Conservation (phyloP, 352 stramenopile genomes). For the Globisporangium mamillatum region DNA sequence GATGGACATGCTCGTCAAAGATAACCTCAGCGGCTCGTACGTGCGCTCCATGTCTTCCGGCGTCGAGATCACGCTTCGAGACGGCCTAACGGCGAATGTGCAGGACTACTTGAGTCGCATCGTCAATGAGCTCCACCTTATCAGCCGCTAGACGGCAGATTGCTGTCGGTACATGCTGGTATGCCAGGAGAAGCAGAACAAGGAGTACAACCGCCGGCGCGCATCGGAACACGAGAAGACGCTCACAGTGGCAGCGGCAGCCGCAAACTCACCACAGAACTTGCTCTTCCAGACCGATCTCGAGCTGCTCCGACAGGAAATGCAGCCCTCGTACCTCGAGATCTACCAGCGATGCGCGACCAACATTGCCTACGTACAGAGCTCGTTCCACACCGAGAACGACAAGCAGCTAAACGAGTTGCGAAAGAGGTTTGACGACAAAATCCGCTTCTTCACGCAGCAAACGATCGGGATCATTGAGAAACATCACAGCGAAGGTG, state of each 20-base stretch:
- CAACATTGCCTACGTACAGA: constrained; percentile 36
- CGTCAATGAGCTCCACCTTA: constrained; percentile 49
- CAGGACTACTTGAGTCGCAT: constrained; percentile 50
- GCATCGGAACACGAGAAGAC: not conserved
- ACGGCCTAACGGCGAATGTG: constrained; percentile 31
- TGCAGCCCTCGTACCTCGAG: constrained; percentile 21
- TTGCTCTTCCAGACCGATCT: constrained; percentile 34
- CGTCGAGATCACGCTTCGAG: constrained; percentile 33
- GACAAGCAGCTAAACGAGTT: constrained; percentile 27
- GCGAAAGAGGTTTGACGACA: constrained; percentile 28
- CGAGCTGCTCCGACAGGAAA: constrained; percentile 33
- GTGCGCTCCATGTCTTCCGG: constrained; percentile 33
- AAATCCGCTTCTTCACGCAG: constrained; percentile 30
- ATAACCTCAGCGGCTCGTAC: constrained; percentile 20
- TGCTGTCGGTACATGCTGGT: constrained; percentile 19
- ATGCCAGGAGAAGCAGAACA: constrained; percentile 9
- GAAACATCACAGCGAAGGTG: constrained; percentile 23
- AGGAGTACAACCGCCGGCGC: not conserved
- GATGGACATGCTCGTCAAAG: constrained; percentile 1
- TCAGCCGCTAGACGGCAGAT: constrained; percentile 36
- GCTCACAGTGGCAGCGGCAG: not conserved
- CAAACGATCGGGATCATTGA: constrained; percentile 23
- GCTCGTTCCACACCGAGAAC: constrained; percentile 22
- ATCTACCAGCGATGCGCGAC: constrained; percentile 31
- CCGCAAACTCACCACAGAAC: not conserved